phyloP scores from a whole-genome alignment of 306 rosid species.

The Prunus persica region DNA sequence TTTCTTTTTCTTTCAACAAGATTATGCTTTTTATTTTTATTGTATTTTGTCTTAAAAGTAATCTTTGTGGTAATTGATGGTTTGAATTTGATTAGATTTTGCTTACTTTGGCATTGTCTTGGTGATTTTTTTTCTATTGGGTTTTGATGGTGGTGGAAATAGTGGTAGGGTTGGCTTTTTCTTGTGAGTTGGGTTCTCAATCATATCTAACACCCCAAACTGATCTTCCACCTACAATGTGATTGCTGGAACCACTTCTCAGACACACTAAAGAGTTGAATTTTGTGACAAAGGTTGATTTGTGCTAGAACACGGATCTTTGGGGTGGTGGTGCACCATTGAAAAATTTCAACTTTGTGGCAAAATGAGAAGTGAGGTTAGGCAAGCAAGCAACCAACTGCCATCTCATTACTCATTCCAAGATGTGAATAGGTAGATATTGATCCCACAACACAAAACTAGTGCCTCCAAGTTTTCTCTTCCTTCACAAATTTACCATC shows the following conservation, averaged over 20 bases:
- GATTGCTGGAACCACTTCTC: neutral
- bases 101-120: conserved; percentile 14
- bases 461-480: neutral
- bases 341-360: neutral
- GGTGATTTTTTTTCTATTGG: conserved; percentile 26
- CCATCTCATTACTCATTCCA: neutral
- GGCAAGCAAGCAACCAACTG: neutral
- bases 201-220: conserved; percentile 21
- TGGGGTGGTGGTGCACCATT: neutral
- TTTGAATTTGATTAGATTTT: conserved; percentile 12
- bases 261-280: neutral
- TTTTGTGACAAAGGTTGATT: neutral
- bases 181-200: conserved; percentile 31
- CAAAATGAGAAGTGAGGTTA: neutral
- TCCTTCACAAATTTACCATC: no score
- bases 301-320: neutral
- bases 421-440: neutral
- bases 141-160: conserved; percentile 31
- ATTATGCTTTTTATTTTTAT: neutral
- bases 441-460: neutral
- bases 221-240: conserved; percentile 38
- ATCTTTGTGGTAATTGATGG: conserved; percentile 28
- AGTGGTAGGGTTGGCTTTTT: conserved; percentile 28
- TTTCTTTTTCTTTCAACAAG: conserved; percentile 2
- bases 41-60: neutral